Conservation (phyloP, 176 grass and related monocot species). For the Oryza glumipatula region DNA sequence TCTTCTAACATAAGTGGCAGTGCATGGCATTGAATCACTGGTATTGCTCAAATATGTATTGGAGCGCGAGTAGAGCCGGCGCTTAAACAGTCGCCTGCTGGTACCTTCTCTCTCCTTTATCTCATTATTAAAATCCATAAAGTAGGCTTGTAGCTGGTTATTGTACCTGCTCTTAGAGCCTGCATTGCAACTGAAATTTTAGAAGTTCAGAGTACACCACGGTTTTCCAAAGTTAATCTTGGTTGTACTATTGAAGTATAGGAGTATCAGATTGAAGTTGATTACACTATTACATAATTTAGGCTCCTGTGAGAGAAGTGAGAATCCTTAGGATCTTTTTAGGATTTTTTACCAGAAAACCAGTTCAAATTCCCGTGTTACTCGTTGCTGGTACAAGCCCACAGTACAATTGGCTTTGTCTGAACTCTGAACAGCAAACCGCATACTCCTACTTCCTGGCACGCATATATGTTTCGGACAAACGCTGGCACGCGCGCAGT, state of each 20-base stretch:
- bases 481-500: constrained; percentile 24
- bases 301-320: neutral
- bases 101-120: too few relatives aligned
- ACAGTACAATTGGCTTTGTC: neutral
- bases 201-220: neutral
- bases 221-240: neutral
- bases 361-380: neutral
- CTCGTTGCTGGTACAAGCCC: neutral
- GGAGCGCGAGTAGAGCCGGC: too few relatives aligned
- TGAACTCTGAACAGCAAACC: constrained; percentile 27
- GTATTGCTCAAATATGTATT: too few relatives aligned
- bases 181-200: neutral
- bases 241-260: neutral
- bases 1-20: too few relatives aligned
- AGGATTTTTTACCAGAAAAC: neutral
- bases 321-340: neutral
- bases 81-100: too few relatives aligned
- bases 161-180: neutral
- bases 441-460: neutral
- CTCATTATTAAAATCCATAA: too few relatives aligned
- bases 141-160: too few relatives aligned
- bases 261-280: neutral
- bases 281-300: neutral
- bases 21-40: too few relatives aligned
- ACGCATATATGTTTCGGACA: neutral